Evolutionary conservation across 164 flowering plant genomes (phyloP), one percentile per base, ranked within the genome.

Genomic region (Akebia trifoliata): DNA sequence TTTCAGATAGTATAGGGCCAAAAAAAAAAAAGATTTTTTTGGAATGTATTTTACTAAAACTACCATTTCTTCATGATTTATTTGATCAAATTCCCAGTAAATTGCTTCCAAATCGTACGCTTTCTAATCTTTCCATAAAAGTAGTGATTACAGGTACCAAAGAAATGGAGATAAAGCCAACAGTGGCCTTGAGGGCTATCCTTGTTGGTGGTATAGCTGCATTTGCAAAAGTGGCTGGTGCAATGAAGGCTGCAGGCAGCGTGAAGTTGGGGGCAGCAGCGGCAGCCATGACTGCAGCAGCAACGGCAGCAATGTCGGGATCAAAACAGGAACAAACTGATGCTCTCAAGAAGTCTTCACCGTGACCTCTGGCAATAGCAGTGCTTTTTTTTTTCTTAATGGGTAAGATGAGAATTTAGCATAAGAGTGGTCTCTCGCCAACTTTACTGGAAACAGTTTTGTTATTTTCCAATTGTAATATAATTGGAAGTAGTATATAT

Each of bases 221-320:
- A 35, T 90, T 81, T 78, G 95, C 94, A 2, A 90, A 90, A 69
- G 70, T 86, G 36, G 97, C 85, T 2, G 78, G 84, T 62, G 87
- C 66, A 7, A 72, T 86, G 83, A 90, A 90, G 67, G 95, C 97
- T 18, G 97, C 95, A 9, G 94, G 97, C 31, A 81, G 94, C 30
- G 91, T 59, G 17, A 90, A 90, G 76, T 8, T 90, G 12, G 97
- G 95, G 29, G 91, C 87, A 24, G 95, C 95, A 3, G 89, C 93
- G 3, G 89, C 87, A 40, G 93, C 93, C 30, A 63, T 84, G 81
- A 79, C 95, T 5, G 89, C 83, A 20, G 95, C 95, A 28, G 95
- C 97, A 21, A 66, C 81, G 26, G 89, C 97, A 12, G 89, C 95
- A 40, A 50, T 84, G 10, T 68, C 87, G 0, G 80, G 83, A 50